These are phyloP conservation scores for Fistulina hepatica DNA, from an alignment of 1,284 basidiomycete genomes.

Conservation along the genomic window DNA sequence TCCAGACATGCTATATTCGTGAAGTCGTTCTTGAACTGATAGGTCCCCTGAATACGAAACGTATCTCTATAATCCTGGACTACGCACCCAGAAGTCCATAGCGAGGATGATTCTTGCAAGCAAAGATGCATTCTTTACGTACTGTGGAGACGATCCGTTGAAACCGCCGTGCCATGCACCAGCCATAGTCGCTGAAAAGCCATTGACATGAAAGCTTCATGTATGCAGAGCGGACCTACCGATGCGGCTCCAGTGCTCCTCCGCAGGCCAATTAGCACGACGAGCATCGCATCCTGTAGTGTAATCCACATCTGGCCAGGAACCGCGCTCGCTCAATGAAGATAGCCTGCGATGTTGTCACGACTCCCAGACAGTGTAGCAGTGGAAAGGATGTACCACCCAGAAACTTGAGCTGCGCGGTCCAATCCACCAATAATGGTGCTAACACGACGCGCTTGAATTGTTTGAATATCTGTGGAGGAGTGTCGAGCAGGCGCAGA, in stretches of 20 bases:
- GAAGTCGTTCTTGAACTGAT: conserved; percentile 54
- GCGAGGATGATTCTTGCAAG: conserved; percentile 34
- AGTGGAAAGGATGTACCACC: conserved; percentile 5
- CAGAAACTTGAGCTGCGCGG: conserved; percentile 10
- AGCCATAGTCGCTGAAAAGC: conserved; percentile 34
- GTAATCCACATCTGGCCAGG: conserved; percentile 52
- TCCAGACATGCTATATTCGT: conserved; percentile 40
- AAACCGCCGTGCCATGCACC: conserved; percentile 47
- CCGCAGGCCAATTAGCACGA: conserved; percentile 58
- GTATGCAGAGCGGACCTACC: conserved; percentile 26
- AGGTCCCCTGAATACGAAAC: too few species aligned
- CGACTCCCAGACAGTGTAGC: background rate
- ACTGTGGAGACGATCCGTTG: conserved; percentile 25
- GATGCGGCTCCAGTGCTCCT: conserved; percentile 49
- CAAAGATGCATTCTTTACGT: conserved; percentile 29
- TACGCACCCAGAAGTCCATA: conserved; percentile 58
- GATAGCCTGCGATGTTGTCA: conserved; percentile 26
- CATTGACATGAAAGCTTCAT: conserved; percentile 1
- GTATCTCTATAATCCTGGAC: too few species aligned
- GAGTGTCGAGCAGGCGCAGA: background rate
- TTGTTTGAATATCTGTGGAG: conserved; percentile 6
- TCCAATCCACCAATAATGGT: conserved; percentile 13
- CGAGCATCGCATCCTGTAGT: conserved; percentile 46
- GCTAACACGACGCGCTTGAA: conserved; percentile 10
- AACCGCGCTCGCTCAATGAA: conserved; percentile 35